A percentile compares a stretch with the other conserved stretches of the same genome.
phyloP scores from a whole-genome alignment of 192 early-diverging fungal genomes.

The Coemansia guatemalensis region DNA sequence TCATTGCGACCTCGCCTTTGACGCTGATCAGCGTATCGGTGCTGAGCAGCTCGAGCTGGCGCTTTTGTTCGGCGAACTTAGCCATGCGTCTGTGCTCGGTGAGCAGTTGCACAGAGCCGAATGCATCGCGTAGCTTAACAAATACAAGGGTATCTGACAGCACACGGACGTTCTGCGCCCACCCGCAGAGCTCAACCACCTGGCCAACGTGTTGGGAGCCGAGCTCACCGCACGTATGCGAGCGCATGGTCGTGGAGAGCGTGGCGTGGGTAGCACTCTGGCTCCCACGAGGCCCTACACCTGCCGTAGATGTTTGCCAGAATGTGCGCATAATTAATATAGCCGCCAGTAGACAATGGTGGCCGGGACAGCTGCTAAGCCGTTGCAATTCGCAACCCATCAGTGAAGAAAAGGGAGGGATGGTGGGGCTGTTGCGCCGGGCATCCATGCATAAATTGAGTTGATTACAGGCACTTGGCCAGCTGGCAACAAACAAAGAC shows the following conservation, averaged over 20 bases:
- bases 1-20: constrained; percentile 60
- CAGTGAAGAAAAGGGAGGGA: background rate
- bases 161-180: constrained; percentile 64
- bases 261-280: constrained; percentile 2
- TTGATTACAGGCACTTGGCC: background rate
- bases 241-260: constrained; percentile 55
- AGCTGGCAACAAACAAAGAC: background rate
- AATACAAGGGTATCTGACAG: constrained; percentile 74
- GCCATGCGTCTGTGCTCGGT: constrained; percentile 50
- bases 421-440: background rate
- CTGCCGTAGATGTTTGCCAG: background rate
- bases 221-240: constrained; percentile 83
- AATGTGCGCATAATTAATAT: background rate
- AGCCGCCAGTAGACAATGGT: background rate
- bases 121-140: constrained; percentile 73
- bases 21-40: constrained; percentile 74
- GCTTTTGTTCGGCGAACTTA: constrained; percentile 33
- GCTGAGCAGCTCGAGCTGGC: constrained; percentile 41
- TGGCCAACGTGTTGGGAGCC: constrained; percentile 57
- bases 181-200: constrained; percentile 71
- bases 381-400: background rate
- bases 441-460: constrained; percentile 15
- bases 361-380: background rate
- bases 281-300: background rate
- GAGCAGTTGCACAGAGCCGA: constrained; percentile 71